Conservation (phyloP, 345 rosid species). For the Bretschneidera sinensis region DNA sequence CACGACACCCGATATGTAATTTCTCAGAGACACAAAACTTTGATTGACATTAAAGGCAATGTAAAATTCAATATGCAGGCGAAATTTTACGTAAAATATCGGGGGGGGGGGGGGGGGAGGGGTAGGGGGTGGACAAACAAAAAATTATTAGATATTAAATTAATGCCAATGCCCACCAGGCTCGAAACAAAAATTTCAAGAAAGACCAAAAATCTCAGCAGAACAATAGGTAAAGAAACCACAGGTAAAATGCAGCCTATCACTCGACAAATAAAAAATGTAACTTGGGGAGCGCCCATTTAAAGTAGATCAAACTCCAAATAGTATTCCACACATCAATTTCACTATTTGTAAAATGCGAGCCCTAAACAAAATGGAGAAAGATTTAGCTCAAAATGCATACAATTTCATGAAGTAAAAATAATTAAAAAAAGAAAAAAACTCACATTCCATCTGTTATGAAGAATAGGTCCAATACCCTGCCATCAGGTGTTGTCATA, state of each 20-base stretch:
- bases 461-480: slow-evolving; percentile 63
- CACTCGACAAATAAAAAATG: neutral
- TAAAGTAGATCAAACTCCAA: neutral
- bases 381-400: neutral
- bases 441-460: slow-evolving; percentile 62
- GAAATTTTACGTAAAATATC: too few species aligned
- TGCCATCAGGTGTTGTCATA: slow-evolving; percentile 68
- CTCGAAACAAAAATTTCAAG: neutral
- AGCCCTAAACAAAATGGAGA: neutral
- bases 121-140: neutral
- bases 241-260: neutral
- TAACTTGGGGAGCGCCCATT: neutral
- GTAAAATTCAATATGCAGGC: too few species aligned
- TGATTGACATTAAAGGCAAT: too few species aligned
- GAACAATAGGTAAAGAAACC: neutral
- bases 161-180: neutral
- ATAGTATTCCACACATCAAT: neutral
- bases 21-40: neutral
- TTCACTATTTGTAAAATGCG: neutral
- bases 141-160: neutral
- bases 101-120: too few species aligned
- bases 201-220: too few species aligned
- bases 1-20: too few species aligned
- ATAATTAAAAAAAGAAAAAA: neutral
- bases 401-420: neutral